phyloP scores from a whole-genome alignment of 1,284 basidiomycete genomes.

The Cutaneotrichosporon sp. region DNA sequence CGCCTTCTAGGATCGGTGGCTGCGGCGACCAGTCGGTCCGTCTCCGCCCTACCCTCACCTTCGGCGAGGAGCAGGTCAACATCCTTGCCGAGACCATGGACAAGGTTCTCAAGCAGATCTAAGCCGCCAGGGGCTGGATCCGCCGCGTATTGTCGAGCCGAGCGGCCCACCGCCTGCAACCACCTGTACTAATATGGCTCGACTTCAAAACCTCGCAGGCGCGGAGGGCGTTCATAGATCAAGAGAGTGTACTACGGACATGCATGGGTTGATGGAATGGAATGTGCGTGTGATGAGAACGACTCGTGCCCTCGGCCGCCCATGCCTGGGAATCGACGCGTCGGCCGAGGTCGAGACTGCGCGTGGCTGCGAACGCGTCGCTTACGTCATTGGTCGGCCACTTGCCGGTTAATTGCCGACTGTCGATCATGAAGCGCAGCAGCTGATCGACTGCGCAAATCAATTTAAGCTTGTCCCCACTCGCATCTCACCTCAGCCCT shows the following conservation, averaged over 20 bases:
- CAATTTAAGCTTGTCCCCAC: not conserved
- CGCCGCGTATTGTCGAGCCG: not conserved
- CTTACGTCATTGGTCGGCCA: not conserved
- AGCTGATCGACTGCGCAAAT: not conserved
- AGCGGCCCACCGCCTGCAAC: constrained; percentile 1
- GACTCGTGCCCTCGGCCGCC: too few relatives aligned
- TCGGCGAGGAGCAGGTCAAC: constrained; percentile 55
- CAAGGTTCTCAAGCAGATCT: constrained; percentile 38
- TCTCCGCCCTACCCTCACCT: constrained; percentile 58
- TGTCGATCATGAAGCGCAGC: not conserved
- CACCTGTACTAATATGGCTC: constrained; percentile 8
- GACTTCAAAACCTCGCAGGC: not conserved
- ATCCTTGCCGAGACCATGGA: constrained; percentile 52
- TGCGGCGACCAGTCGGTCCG: constrained; percentile 54
- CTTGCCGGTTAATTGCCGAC: not conserved
- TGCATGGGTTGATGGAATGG: not conserved
- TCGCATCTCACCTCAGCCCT: not conserved
- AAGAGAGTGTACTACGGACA: constrained; percentile 7
- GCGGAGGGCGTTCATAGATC: not conserved
- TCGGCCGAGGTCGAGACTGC: too few relatives aligned
- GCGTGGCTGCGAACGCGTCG: not conserved
- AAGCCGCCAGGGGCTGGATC: not conserved
- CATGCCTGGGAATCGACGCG: too few relatives aligned
- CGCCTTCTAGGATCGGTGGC: constrained; percentile 12
- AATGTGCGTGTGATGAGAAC: too few relatives aligned